A percentile compares a stretch with the other conserved stretches of the same genome.
Evolutionary conservation across 768 basidiomycete genomes (phyloP).

Genomic region (Macrolepiota albuminosa): DNA sequence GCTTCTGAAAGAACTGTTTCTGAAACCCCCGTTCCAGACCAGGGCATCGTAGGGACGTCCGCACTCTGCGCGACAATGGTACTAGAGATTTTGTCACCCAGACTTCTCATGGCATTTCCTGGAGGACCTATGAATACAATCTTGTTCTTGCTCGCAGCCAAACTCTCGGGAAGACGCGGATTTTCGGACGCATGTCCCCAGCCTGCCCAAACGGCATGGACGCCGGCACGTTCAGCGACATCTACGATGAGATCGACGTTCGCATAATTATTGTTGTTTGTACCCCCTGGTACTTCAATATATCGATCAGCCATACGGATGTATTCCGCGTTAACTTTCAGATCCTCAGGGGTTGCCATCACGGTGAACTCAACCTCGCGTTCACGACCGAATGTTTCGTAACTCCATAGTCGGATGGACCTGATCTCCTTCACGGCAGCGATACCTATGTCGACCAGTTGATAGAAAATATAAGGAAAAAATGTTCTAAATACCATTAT

Average conservation of each 20-base stretch:
- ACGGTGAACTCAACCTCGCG: conserved; percentile 97
- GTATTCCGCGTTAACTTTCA: conserved; percentile 98
- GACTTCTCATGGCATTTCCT: conserved; percentile 96
- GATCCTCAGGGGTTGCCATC: conserved; percentile 98
- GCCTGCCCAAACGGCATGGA: conserved; percentile 99
- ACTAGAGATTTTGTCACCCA: conserved; percentile 99
- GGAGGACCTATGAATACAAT: conserved; percentile 99
- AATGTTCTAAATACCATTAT: conserved; percentile 65
- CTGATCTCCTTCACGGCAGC: conserved; percentile 99
- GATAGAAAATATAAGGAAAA: background rate
- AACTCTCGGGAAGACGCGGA: conserved; percentile 90
- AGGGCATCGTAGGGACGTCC: conserved; percentile 95
- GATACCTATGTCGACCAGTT: conserved; percentile 59
- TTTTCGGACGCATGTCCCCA: conserved; percentile 99
- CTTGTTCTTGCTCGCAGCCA: conserved; percentile 88
- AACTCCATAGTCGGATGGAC: conserved; percentile 98
- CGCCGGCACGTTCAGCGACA: conserved; percentile 93
- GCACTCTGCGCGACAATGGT: conserved; percentile 99
- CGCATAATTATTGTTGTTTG: conserved; percentile 99
- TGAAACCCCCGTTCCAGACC: conserved; percentile 94
- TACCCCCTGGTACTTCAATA: conserved; percentile 96
- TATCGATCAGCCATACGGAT: conserved; percentile 99
- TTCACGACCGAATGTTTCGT: conserved; percentile 97
- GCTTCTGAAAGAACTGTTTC: conserved; percentile 79
- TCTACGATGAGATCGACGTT: conserved; percentile 99